Evolutionary conservation across 1,284 basidiomycete genomes (phyloP).

Genomic region (Heterobasidion annosum): DNA sequence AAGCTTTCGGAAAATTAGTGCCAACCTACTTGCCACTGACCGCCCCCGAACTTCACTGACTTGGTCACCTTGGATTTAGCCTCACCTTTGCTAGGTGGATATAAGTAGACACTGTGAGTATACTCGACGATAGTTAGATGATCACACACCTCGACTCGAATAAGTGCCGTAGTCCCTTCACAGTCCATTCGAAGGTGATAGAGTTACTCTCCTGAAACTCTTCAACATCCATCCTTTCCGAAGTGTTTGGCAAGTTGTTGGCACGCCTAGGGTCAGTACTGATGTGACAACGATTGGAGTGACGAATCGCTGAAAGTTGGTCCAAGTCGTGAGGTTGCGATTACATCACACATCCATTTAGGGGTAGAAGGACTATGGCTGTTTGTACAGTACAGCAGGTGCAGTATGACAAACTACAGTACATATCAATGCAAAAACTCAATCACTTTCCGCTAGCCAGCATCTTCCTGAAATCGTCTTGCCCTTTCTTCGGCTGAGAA

Average conservation of each 20-base stretch:
- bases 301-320: not conserved
- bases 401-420: too few species aligned
- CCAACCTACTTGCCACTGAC: constrained; percentile 55
- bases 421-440: too few species aligned
- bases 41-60: constrained; percentile 57
- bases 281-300: not conserved
- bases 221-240: not conserved
- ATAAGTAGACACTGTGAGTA: not conserved
- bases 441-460: constrained; percentile 25
- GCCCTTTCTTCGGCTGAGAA: constrained; percentile 32
- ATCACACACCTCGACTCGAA: constrained; percentile 57
- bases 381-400: too few species aligned
- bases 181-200: constrained; percentile 69
- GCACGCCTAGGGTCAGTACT: not conserved
- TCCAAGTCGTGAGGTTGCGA: not conserved
- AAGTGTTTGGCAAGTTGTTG: not conserved
- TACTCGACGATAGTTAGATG: not conserved
- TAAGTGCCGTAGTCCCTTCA: constrained; percentile 56
- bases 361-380: too few species aligned
- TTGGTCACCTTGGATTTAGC: constrained; percentile 64
- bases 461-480: constrained; percentile 80
- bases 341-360: too few species aligned
- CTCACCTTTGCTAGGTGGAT: constrained; percentile 43
- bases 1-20: not conserved
- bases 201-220: constrained; percentile 48